Evolutionary conservation across 208 protist genomes (phyloP), one percentile per base, ranked within the genome.

Genomic region (Trypanosoma cruzi): DNA sequence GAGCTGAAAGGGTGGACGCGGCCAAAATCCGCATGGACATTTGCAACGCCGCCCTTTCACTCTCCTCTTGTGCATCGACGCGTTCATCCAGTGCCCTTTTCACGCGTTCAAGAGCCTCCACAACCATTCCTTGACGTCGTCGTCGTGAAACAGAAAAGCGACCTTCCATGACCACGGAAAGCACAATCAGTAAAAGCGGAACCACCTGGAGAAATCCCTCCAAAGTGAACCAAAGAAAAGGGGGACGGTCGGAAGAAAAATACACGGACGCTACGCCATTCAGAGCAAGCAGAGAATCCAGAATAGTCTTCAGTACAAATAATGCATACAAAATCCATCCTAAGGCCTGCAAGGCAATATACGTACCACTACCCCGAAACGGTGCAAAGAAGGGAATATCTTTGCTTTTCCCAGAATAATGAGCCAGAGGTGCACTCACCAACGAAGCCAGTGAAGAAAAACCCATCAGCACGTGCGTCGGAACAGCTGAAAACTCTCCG

Each of bases 291-390:
- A 62, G 22, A 53, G 24, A 26, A 7, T 32, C 28, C 13, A 89
- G 44, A 44, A 86, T 44, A 0, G 77, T 36, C 18, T 82, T 31
- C 4, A 94, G 68, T 18, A 82, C 34, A 54, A 80, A 84, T 10
- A 77, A 57, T 4, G 84, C 73, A 73, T 93, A 92, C 11, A 82
- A 18, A 56, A 71, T 79, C 88, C 90, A 96, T 29, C 87, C 88
- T 11, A 93, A 65, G 57, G 84, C 77, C 69, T 96, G 87, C 63
- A 93, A 56, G 2, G 86, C 90, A 2, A 92, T 75, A 58, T 88
- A 93, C 24, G 62, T 79, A 37, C 84, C 77, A 55, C 72, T 87
- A 26, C 87, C 85, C 28, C 66, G 59, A 75, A 93, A 93, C 18
- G 84, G 90, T 40, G 74, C 53, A 46, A 90, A 84, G 7, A 88